Evolutionary conservation across 345 rosid species (phyloP).

Genomic region (Gossypium stocksii): DNA sequence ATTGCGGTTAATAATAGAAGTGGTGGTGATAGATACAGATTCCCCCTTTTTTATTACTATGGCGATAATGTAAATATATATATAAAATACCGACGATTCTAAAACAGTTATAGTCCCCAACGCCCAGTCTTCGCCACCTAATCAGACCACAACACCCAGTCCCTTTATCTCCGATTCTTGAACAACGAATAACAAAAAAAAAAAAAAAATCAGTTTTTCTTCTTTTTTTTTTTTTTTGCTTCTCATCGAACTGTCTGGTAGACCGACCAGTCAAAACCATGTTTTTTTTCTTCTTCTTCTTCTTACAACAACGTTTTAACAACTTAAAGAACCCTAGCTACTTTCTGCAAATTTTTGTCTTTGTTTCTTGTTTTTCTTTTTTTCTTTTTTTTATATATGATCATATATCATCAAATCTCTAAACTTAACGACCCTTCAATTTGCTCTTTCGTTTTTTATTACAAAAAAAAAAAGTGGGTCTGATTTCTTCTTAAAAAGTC

Average conservation of each 20-base stretch:
- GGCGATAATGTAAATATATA: not conserved
- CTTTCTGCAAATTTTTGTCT: not conserved
- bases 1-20: not conserved
- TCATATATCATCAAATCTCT: not conserved
- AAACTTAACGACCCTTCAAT: conserved; percentile 48
- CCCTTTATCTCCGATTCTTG: too few species aligned
- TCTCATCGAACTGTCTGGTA: conserved; percentile 53
- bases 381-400: too few species aligned
- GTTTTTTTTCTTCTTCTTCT: not conserved
- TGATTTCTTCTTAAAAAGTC: conserved; percentile 37
- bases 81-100: not conserved
- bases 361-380: not conserved
- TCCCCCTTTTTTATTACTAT: not conserved
- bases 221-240: too few species aligned
- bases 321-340: not conserved
- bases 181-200: too few species aligned
- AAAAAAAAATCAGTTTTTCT: too few species aligned
- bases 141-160: not conserved
- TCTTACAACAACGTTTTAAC: not conserved
- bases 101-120: conserved; percentile 4
- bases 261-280: conserved; percentile 80
- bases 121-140: conserved; percentile 30
- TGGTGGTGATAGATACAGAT: not conserved
- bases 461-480: not conserved
- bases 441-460: not conserved